Evolutionary conservation across 2,329 filamentous ascomycete genomes (phyloP).

Genomic region (Esteya vermicola): DNA sequence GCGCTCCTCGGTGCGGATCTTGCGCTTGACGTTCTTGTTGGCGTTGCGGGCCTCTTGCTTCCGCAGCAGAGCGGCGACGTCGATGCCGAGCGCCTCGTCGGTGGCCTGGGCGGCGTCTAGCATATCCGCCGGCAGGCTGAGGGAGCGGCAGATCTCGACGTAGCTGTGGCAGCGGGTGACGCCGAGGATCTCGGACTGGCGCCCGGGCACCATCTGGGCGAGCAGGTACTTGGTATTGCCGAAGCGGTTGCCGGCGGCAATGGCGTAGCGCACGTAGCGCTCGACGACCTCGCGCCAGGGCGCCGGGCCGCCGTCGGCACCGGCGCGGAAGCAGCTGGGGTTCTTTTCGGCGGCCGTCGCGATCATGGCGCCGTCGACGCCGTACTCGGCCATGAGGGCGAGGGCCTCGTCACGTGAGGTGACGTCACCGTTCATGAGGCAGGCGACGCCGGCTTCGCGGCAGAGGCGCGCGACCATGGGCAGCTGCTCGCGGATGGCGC

Average conservation of each 20-base stretch:
- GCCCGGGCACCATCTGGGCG: conserved; percentile 73
- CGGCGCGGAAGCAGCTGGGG: conserved; percentile 66
- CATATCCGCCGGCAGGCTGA: conserved; percentile 44
- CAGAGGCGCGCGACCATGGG: conserved; percentile 73
- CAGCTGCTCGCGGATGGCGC: conserved; percentile 74
- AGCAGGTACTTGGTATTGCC: conserved; percentile 91
- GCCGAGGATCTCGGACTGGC: conserved; percentile 45
- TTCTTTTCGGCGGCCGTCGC: conserved; percentile 87
- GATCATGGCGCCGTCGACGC: conserved; percentile 95
- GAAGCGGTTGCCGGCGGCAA: conserved; percentile 74
- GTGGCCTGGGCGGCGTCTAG: conserved; percentile 47
- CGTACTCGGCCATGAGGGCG: conserved; percentile 59
- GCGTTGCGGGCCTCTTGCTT: conserved; percentile 23
- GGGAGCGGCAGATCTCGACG: conserved; percentile 45
- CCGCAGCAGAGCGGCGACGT: conserved; percentile 21
- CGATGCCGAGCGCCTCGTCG: conserved; percentile 49
- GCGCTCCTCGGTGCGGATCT: too few species aligned
- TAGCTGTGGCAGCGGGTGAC: conserved; percentile 60
- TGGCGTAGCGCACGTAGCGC: conserved; percentile 56
- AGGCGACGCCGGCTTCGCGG: conserved; percentile 73
- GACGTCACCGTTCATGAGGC: conserved; percentile 92
- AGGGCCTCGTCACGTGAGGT: conserved; percentile 58
- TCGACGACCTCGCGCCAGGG: conserved; percentile 66
- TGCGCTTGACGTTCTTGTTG: conserved; percentile 19
- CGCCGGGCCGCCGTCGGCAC: conserved; percentile 53